Percentiles rank a stretch among this genome's conserved stretches.
These are phyloP conservation scores for Syzygium oleosum DNA, from an alignment of 345 rosid species.

Conservation along the genomic window DNA sequence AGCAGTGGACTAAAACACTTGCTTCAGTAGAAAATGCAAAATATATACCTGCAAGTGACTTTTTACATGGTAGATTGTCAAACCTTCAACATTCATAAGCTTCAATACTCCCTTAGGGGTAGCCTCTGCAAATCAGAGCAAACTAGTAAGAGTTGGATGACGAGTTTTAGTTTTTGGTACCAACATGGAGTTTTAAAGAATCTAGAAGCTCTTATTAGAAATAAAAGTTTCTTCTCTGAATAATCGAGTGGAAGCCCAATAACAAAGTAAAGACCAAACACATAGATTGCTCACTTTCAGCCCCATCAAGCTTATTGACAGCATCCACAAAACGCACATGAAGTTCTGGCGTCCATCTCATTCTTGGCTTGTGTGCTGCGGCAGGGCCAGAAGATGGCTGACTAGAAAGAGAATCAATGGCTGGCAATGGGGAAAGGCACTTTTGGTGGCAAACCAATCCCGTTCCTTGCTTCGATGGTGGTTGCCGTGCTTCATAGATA, in stretches of 20 bases:
- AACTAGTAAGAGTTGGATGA: not conserved
- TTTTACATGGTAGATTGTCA: constrained; percentile 91
- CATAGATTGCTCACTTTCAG: constrained; percentile 60
- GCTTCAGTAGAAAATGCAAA: not conserved
- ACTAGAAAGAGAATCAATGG: constrained; percentile 32
- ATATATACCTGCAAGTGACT: constrained; percentile 84
- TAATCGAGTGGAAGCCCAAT: not conserved
- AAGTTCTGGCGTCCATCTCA: constrained; percentile 96
- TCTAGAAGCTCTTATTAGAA: not conserved
- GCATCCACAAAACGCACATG: constrained; percentile 68
- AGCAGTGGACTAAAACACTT: not conserved
- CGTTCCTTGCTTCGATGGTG: constrained; percentile 20
- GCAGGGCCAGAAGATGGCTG: constrained; percentile 36
- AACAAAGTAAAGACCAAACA: not conserved
- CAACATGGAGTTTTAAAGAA: not conserved
- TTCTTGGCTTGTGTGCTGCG: constrained; percentile 51
- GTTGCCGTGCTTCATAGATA: constrained; percentile 48
- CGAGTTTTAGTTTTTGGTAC: not conserved
- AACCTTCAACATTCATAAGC: constrained; percentile 83
- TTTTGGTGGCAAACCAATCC: constrained; percentile 18
- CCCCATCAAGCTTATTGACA: constrained; percentile 72
- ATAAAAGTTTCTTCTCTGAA: not conserved
- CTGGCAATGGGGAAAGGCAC: constrained; percentile 14
- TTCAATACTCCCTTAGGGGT: constrained; percentile 87
- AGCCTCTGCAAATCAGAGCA: constrained; percentile 54